These are phyloP conservation scores for Plectosphaerella cucumerina DNA, from an alignment of 2,329 filamentous ascomycete species.

Conservation along the genomic window DNA sequence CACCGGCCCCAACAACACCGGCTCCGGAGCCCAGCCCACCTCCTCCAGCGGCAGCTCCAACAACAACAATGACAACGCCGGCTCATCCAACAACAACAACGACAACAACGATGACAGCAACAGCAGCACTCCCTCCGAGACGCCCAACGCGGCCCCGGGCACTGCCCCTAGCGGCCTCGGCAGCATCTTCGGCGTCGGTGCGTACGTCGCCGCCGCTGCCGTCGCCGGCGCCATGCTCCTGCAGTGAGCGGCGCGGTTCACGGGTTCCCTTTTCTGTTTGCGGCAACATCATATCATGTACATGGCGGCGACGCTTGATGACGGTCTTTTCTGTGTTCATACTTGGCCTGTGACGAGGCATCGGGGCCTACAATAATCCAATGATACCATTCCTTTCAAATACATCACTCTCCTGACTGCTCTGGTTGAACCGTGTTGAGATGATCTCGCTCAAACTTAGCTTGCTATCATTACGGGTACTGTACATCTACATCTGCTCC, in stretches of 20 bases:
- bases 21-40: constrained; percentile 6
- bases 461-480: no score
- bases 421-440: neutral
- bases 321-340: neutral
- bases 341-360: neutral
- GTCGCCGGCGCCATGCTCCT: constrained; percentile 5
- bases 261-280: neutral
- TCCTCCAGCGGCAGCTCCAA: neutral
- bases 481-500: no score
- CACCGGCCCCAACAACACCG: constrained; percentile 3
- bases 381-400: neutral
- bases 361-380: neutral
- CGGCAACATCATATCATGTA: neutral
- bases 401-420: neutral
- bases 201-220: constrained; percentile 5
- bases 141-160: constrained; percentile 8
- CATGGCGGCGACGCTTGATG: neutral
- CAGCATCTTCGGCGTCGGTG: constrained; percentile 7
- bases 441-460: no score
- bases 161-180: constrained; percentile 3
- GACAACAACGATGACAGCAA: constrained; percentile 1
- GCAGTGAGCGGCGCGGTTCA: neutral
- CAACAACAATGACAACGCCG: constrained; percentile 2
- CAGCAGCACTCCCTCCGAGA: constrained; percentile 1
- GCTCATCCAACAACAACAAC: constrained; percentile 2